Conservation (phyloP, 495 filamentous ascomycete genomes). For the Daldinia vernicosa region DNA sequence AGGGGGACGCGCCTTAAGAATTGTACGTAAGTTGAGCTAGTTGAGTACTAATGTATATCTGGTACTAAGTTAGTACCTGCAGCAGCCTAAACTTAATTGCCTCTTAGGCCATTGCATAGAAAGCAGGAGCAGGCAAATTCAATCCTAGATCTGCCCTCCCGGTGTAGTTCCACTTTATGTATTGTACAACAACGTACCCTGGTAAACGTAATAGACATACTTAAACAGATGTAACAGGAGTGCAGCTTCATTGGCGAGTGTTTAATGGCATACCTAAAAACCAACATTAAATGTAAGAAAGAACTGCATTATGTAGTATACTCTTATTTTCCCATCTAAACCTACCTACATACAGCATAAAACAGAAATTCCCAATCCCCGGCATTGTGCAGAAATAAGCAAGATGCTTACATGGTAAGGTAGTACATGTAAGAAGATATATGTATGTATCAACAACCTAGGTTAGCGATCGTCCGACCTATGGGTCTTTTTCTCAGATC, state of each 20-base stretch:
- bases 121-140: not conserved
- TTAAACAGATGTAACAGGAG: not conserved
- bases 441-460: slow-evolving; percentile 12
- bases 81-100: slow-evolving; percentile 6
- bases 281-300: no score
- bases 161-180: slow-evolving; percentile 9
- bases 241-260: not conserved
- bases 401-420: not conserved
- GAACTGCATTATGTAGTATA: not conserved
- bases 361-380: not conserved
- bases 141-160: slow-evolving; percentile 21
- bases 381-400: not conserved
- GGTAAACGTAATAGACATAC: slow-evolving; percentile 7
- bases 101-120: not conserved
- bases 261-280: not conserved
- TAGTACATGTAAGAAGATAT: not conserved
- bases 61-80: slow-evolving; percentile 2
- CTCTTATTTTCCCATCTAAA: not conserved
- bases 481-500: slow-evolving; percentile 23
- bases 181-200: slow-evolving; percentile 6
- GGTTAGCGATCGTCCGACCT: slow-evolving; percentile 25
- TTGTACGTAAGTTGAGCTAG: not conserved
- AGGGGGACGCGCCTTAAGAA: slow-evolving; percentile 32
- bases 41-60: not conserved
- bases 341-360: not conserved